Evolutionary conservation across 345 rosid genomes (phyloP), one percentile per base, ranked within the genome.

Genomic region (Populus davidiana): DNA sequence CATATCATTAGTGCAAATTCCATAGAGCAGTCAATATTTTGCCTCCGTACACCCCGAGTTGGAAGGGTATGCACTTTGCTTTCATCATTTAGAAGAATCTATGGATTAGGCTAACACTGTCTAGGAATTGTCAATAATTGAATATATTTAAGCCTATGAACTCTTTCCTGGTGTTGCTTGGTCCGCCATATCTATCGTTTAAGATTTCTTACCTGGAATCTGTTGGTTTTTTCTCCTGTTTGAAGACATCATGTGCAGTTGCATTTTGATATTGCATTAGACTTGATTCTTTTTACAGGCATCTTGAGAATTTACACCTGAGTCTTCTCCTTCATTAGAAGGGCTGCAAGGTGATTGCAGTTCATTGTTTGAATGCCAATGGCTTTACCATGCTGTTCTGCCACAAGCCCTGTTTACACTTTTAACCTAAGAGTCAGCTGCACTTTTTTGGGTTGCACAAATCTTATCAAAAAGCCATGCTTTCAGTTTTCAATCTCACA

Each of bases 1-100:
- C 92, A 86, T 67, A 81, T 90, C 62, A 80, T 93, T 65, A 93
- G 93, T 62, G 97, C 97, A 82, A 91, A 89, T 84, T 85, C 97
- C 67, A 89, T 94, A 71, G 95, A 94, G 87, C 90, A 90, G 81
- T 90, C 93, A 9, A 87, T 94, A 81, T 88, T 94, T 73, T 80
- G 97, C 82, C 81, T 94, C 80, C 89, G 78, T 13, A 82, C 95
- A 78, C 93, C 90, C 63, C 84, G 97, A 68, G 84, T 77, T 54
- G 98, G 97, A 70, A 81, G 92, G 86, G 98, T 94, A 93, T 59
- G 78, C 4, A 25, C 75, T 71, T 52, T 49, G 38, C 56, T 75
- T 72, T 76, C 62, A 39, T 81, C 23, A 9, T 50, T 29, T 39
- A 7, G 69, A 6, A 10, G 44, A 35, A 52, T 33, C 33, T 41